Base-by-base conservation (phyloP, 2,329 filamentous ascomycete species). In the Coniosporium tulheliwenetii region DNA sequence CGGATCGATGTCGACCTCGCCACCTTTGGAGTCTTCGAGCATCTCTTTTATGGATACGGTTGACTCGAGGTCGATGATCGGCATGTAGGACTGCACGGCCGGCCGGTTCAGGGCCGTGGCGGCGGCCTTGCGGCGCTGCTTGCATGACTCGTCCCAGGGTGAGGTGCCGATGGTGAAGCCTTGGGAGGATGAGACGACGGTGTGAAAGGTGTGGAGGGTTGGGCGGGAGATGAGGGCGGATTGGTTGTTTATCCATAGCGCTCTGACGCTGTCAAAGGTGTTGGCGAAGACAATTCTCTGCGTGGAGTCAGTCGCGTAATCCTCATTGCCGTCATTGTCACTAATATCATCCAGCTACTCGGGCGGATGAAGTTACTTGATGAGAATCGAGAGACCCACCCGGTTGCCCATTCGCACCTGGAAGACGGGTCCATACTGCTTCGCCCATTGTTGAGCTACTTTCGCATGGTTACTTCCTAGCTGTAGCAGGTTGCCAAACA, bases 141-240 rank as follows among this genome's bases (percentile, higher is more conserved):
- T 89, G 61, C 81, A 85, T 2, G 77, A 84, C 39, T 85, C 82
- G 45, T 87, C 81, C 79, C 83, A 91, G 0, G 84, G 83, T 0
- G 81, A 86, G 0, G 83, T 85, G 1, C 84, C 84, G 45, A 91
- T 85, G 0, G 83, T 89, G 58, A 85, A 82, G 5, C 82, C 82
- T 49, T 85, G 79, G 0, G 79, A 83, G 30, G 70, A 75, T 1
- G 81, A 85, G 2, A 86, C 79, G 3, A 87, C 79, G 5, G 72
- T 81, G 59, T 87, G 83, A 58, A 87, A 89, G 1, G 83, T 89
- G 58, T 89, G 81, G 38, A 86, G 73, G 16, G 70, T 84, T 0
- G 84, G 84, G 2, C 84, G 73, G 1, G 81, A 86, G 50, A 86
- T 85, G 43, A 87, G 63, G 0, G 82, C 71, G 0, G 81, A 83